phyloP scores from a whole-genome alignment of 2,329 filamentous ascomycete species.

The Aspergillus amoenus region DNA sequence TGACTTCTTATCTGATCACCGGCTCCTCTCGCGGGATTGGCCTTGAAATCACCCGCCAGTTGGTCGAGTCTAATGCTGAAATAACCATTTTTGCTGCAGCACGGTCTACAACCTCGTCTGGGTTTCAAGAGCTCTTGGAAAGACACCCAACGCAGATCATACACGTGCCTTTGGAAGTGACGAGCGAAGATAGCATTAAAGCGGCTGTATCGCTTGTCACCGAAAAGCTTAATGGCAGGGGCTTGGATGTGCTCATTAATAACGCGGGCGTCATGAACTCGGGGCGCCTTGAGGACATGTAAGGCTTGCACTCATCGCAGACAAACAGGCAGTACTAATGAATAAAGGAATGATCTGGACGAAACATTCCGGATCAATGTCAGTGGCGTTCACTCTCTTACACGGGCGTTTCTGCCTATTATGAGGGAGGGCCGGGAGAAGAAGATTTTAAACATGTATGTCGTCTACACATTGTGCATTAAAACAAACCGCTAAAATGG shows the following conservation, averaged over 20 bases:
- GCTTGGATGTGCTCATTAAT: slow-evolving; percentile 36
- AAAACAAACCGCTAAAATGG: too few relatives aligned
- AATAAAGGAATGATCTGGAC: slow-evolving; percentile 37
- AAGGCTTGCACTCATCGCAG: not conserved
- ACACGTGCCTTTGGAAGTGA: too few relatives aligned
- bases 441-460: slow-evolving; percentile 48
- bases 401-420: slow-evolving; percentile 40
- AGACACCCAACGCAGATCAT: slow-evolving; percentile 14
- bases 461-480: not conserved
- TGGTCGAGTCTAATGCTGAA: slow-evolving; percentile 30
- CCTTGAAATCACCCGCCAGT: slow-evolving; percentile 27
- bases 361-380: slow-evolving; percentile 46
- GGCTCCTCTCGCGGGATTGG: slow-evolving; percentile 37
- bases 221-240: slow-evolving; percentile 31
- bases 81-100: not conserved
- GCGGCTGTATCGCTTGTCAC: slow-evolving; percentile 37
- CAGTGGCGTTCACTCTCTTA: slow-evolving; percentile 41
- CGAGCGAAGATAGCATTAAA: slow-evolving; percentile 37
- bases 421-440: slow-evolving; percentile 41
- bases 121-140: slow-evolving; percentile 33
- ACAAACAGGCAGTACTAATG: not conserved
- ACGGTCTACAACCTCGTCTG: slow-evolving; percentile 29
- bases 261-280: slow-evolving; percentile 26
- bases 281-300: slow-evolving; percentile 18
- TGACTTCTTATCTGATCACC: slow-evolving; percentile 38